These are phyloP conservation scores for Ogataea philodendri DNA, from an alignment of 805 yeast genomes.

Conservation along the genomic window DNA sequence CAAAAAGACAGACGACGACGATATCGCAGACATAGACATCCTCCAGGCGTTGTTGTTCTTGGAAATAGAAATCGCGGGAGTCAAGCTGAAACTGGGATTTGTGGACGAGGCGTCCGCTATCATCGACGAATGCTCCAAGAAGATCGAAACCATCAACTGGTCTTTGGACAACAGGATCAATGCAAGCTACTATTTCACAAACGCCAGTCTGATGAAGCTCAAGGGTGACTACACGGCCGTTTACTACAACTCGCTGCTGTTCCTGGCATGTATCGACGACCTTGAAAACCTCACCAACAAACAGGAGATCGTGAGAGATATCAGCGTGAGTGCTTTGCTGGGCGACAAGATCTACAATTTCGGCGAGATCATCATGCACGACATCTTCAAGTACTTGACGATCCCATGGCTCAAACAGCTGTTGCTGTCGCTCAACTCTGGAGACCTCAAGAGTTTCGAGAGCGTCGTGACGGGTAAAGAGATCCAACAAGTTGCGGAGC, in stretches of 20 bases:
- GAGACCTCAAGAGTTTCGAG: slow-evolving; percentile 70
- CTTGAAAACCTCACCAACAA: slow-evolving; percentile 40
- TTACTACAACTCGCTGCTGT: slow-evolving; percentile 78
- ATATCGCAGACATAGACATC: slow-evolving; percentile 32
- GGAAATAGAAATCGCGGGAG: slow-evolving; percentile 72
- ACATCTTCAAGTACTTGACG: slow-evolving; percentile 51
- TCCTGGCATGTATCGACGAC: slow-evolving; percentile 68
- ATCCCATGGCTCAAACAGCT: slow-evolving; percentile 72
- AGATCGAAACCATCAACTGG: slow-evolving; percentile 53
- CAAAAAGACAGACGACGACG: slow-evolving; percentile 32
- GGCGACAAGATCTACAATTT: slow-evolving; percentile 94
- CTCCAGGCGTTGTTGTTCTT: slow-evolving; percentile 56
- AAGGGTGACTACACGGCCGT: slow-evolving; percentile 77
- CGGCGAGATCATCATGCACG: slow-evolving; percentile 92
- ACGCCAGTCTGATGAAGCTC: slow-evolving; percentile 69
- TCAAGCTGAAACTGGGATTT: slow-evolving; percentile 52
- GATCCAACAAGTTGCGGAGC: slow-evolving; percentile 24
- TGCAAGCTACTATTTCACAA: slow-evolving; percentile 80
- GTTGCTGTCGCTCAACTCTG: slow-evolving; percentile 69
- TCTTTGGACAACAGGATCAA: slow-evolving; percentile 62
- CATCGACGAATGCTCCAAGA: slow-evolving; percentile 57
- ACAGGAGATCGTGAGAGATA: slow-evolving; percentile 58
- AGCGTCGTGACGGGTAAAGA: slow-evolving; percentile 27
- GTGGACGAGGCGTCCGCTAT: slow-evolving; percentile 62
- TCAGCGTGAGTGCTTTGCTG: slow-evolving; percentile 80